A percentile compares a stretch with the other conserved stretches of the same genome.
Evolutionary conservation across 2,329 filamentous ascomycete species (phyloP).

Genomic region (Colletotrichum siamense): DNA sequence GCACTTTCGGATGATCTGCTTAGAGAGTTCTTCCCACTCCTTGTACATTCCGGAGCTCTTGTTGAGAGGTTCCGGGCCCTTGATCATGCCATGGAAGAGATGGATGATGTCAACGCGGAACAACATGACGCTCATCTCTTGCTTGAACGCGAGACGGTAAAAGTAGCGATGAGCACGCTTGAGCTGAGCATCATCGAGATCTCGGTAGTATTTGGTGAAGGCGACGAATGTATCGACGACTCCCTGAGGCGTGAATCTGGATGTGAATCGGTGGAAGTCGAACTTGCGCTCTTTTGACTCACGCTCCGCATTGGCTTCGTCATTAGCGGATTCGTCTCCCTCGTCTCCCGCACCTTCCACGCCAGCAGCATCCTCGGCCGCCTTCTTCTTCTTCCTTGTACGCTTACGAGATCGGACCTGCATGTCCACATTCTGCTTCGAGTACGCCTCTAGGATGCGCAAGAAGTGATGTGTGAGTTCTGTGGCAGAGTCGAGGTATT

Average conservation of each 20-base stretch:
- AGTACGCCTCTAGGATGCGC: slow-evolving; percentile 89
- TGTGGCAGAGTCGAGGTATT: slow-evolving; percentile 90
- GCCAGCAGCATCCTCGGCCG: slow-evolving; percentile 47
- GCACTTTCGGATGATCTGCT: slow-evolving; percentile 82
- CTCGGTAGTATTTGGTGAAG: slow-evolving; percentile 80
- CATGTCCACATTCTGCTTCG: slow-evolving; percentile 92
- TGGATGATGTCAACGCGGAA: slow-evolving; percentile 91
- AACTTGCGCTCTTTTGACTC: slow-evolving; percentile 87
- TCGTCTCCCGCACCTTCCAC: slow-evolving; percentile 57
- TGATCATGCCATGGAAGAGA: slow-evolving; percentile 89
- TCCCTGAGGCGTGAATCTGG: slow-evolving; percentile 81
- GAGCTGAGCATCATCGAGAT: slow-evolving; percentile 79
- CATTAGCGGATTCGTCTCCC: slow-evolving; percentile 74
- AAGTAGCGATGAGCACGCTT: slow-evolving; percentile 95
- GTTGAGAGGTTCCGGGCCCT: slow-evolving; percentile 81
- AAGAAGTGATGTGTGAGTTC: slow-evolving; percentile 92
- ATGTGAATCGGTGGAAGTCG: slow-evolving; percentile 84
- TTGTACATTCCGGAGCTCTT: slow-evolving; percentile 70
- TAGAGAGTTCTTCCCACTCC: slow-evolving; percentile 91
- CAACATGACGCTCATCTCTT: slow-evolving; percentile 86
- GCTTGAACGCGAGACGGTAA: slow-evolving; percentile 93
- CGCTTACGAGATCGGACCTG: slow-evolving; percentile 85
- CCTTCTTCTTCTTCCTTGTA: slow-evolving; percentile 75
- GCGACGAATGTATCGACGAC: slow-evolving; percentile 89
- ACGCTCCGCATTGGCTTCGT: slow-evolving; percentile 72